These are phyloP conservation scores for Cardamine chenopodiifolia DNA, from an alignment of 345 rosid species.

Conservation along the genomic window DNA sequence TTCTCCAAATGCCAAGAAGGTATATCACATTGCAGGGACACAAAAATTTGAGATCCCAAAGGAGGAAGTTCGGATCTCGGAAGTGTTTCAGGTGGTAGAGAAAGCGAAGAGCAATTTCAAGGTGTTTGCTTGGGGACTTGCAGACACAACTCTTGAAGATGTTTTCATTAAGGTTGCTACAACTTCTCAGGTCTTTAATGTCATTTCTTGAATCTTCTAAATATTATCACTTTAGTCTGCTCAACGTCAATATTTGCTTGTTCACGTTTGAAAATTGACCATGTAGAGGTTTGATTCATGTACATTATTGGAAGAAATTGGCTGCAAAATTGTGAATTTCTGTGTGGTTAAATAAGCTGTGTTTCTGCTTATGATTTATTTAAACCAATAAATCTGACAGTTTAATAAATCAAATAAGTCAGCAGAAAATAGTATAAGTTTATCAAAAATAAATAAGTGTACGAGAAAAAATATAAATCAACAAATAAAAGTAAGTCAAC, in stretches of 20 bases:
- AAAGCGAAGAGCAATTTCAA: slow-evolving; percentile 64
- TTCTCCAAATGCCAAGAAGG: slow-evolving; percentile 63
- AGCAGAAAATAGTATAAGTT: too few relatives aligned
- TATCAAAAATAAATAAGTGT: too few relatives aligned
- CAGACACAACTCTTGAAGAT: slow-evolving; percentile 87
- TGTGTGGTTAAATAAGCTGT: neutral
- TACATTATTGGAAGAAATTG: neutral
- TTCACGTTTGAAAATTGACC: neutral
- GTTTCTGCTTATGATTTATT: neutral
- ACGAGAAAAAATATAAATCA: too few relatives aligned
- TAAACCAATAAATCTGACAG: too few relatives aligned
- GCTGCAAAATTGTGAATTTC: neutral
- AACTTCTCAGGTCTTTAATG: slow-evolving; percentile 47
- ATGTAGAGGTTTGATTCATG: neutral
- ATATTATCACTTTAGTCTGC: neutral
- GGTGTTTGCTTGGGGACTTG: slow-evolving; percentile 85
- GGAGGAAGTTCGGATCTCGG: slow-evolving; percentile 59
- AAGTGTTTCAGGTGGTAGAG: slow-evolving; percentile 74
- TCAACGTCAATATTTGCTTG: neutral
- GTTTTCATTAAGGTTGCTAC: slow-evolving; percentile 92
- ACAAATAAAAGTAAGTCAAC: too few relatives aligned
- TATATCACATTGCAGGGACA: slow-evolving; percentile 79
- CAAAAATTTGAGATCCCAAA: slow-evolving; percentile 93
- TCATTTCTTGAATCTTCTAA: slow-evolving; percentile 47
- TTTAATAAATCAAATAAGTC: too few relatives aligned